These are phyloP conservation scores for Heracleum sosnowskyi DNA, from an alignment of 129 eudicot species.

Conservation along the genomic window DNA sequence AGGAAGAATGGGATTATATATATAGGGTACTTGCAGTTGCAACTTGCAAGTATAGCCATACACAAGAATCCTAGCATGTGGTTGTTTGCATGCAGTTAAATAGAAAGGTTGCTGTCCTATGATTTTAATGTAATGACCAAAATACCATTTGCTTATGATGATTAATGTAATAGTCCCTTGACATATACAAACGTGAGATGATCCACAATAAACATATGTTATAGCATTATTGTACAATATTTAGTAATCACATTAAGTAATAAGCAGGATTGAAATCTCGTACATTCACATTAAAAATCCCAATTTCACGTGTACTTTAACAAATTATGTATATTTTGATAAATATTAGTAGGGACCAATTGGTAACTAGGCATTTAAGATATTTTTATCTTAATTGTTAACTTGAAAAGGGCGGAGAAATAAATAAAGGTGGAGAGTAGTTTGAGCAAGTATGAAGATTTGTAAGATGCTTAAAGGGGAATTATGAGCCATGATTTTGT, in stretches of 20 bases:
- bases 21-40: not conserved
- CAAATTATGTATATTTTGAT: not conserved
- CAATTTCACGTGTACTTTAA: too few species aligned
- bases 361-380: constrained; percentile 8
- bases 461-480: constrained; percentile 15
- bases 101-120: not conserved
- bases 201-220: too few species aligned
- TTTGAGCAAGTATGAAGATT: constrained; percentile 8
- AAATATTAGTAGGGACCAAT: not conserved
- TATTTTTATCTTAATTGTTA: not conserved
- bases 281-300: too few species aligned
- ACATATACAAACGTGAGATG: too few species aligned
- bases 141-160: constrained; percentile 10
- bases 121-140: constrained; percentile 12
- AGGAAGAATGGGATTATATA: not conserved
- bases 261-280: too few species aligned
- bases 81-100: constrained; percentile 23
- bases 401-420: not conserved
- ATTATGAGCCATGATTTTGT: constrained; percentile 30
- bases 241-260: too few species aligned
- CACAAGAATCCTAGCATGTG: constrained; percentile 21
- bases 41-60: constrained; percentile 7
- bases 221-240: too few species aligned
- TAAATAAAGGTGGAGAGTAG: not conserved
- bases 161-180: too few species aligned